A percentile compares a stretch with the other conserved stretches of the same genome.
These are phyloP conservation scores for Aspergillus heteromorphus DNA, from an alignment of 495 filamentous ascomycete species.

Conservation along the genomic window DNA sequence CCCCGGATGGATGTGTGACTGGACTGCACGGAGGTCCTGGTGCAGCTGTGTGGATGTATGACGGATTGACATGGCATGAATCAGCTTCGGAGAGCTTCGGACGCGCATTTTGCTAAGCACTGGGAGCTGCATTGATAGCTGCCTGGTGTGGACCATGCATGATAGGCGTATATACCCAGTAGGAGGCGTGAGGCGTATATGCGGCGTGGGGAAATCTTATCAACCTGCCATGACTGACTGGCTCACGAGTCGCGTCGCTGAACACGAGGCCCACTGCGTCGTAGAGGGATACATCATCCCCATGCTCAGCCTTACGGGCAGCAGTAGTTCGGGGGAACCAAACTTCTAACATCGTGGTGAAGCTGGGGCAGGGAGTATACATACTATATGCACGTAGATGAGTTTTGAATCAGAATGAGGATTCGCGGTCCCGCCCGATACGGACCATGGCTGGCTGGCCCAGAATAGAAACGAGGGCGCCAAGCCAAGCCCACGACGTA, in stretches of 20 bases:
- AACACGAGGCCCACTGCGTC: not conserved
- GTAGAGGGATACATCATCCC: not conserved
- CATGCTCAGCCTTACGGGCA: not conserved
- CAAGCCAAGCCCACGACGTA: not conserved
- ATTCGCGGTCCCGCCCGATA: too few relatives aligned
- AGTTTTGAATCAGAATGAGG: too few relatives aligned
- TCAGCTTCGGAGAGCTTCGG: not conserved
- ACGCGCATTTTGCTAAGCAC: not conserved
- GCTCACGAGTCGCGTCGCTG: not conserved
- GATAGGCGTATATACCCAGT: not conserved
- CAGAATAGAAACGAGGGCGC: not conserved
- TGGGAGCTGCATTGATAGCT: too few relatives aligned
- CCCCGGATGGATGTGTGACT: constrained; percentile 46
- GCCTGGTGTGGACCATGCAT: not conserved
- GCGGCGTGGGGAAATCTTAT: not conserved
- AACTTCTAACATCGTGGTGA: not conserved
- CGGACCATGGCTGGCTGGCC: not conserved
- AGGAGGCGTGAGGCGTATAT: not conserved
- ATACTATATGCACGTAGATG: not conserved
- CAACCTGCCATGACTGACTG: not conserved
- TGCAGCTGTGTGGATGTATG: not conserved
- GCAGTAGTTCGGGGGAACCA: not conserved
- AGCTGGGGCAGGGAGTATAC: not conserved
- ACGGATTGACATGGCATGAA: not conserved
- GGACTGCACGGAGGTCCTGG: not conserved